Evolutionary conservation across 176 grass and related monocot species (phyloP).

Genomic region (Lolium multiflorum): DNA sequence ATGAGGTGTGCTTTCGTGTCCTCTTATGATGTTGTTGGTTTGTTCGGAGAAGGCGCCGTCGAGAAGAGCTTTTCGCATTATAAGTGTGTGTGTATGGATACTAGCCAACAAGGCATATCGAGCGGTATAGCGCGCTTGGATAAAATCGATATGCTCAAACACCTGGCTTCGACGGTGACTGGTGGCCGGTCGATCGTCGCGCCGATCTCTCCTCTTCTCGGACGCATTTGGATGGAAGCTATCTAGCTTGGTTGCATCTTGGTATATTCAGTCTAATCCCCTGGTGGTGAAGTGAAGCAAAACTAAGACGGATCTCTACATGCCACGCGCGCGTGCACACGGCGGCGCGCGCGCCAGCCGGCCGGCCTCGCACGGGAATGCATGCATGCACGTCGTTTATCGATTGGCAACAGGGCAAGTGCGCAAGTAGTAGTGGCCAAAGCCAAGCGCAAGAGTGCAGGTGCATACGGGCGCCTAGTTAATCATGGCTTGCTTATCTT

Average conservation of each 20-base stretch:
- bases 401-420: not conserved
- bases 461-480: not conserved
- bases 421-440: not conserved
- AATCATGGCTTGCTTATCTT: not conserved
- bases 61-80: too few species aligned
- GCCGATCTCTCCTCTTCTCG: not conserved
- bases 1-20: too few species aligned
- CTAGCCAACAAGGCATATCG: too few species aligned
- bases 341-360: not conserved
- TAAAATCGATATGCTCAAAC: too few species aligned
- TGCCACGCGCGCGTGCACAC: not conserved
- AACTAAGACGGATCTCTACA: not conserved
- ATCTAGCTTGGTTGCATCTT: conserved; percentile 28
- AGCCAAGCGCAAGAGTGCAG: not conserved
- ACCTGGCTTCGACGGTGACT: too few species aligned
- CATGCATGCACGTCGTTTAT: not conserved
- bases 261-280: conserved; percentile 7
- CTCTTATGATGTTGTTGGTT: too few species aligned
- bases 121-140: too few species aligned
- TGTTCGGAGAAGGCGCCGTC: too few species aligned
- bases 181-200: too few species aligned
- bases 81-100: too few species aligned
- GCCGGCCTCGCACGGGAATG: not conserved
- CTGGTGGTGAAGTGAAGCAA: conserved; percentile 54
- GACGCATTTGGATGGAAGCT: conserved; percentile 47